Percentiles rank a stretch among this genome's conserved stretches.
Evolutionary conservation across 305 asterid genomes (phyloP).

Genomic region (Salvia sclarea): DNA sequence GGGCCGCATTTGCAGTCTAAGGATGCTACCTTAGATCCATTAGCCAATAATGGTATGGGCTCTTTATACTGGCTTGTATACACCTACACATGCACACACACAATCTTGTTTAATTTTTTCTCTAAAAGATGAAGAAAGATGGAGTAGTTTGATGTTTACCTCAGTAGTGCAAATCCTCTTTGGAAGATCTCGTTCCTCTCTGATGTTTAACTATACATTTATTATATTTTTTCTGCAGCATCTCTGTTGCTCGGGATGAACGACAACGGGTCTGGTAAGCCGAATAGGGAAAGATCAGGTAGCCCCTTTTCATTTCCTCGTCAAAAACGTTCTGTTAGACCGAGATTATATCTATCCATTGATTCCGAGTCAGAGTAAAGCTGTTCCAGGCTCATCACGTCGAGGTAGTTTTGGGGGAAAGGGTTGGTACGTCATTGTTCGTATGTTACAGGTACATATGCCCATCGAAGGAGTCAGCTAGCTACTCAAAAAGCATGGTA

Average conservation of each 20-base stretch:
- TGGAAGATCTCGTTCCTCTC: neutral
- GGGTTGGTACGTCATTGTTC: conserved; percentile 20
- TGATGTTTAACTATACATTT: neutral
- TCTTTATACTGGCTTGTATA: neutral
- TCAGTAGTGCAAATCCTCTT: neutral
- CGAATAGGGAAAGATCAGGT: conserved; percentile 74
- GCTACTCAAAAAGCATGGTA: conserved; percentile 7
- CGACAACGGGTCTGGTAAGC: conserved; percentile 53
- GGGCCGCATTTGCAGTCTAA: conserved; percentile 54
- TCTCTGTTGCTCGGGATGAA: conserved; percentile 71
- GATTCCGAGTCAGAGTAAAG: conserved; percentile 85
- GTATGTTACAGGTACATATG: conserved; percentile 36
- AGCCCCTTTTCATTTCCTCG: conserved; percentile 93
- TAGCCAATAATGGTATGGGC: conserved; percentile 64
- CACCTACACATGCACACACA: neutral
- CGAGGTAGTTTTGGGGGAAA: conserved; percentile 16
- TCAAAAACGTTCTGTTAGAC: conserved; percentile 94
- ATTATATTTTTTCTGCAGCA: conserved; percentile 46
- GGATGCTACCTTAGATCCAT: conserved; percentile 54
- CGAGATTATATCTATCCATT: conserved; percentile 74
- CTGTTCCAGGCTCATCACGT: conserved; percentile 19
- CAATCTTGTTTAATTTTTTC: too few species aligned
- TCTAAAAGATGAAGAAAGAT: neutral
- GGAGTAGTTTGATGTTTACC: neutral
- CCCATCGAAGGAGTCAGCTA: conserved; percentile 26